Base-by-base conservation (phyloP, 768 basidiomycete species). In the Rhizopogon vesiculosus region DNA sequence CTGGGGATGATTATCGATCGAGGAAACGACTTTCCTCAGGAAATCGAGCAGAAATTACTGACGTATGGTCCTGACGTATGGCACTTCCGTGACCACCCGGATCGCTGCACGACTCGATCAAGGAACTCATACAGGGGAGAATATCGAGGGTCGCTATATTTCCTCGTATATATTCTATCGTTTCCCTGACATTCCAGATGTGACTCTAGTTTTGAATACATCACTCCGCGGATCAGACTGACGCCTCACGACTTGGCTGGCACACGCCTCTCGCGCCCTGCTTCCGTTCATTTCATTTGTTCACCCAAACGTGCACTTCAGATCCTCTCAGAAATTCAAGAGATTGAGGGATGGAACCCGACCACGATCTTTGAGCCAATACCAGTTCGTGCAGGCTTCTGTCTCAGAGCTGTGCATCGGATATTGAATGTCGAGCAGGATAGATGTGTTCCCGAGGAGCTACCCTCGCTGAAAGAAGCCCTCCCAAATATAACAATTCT, bases 1-100 rank as follows among this genome's bases (percentile, higher is more conserved):
- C 66, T 94, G 33, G 90, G 90, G 16, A 93, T 93, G 91, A 80
- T 96, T 53, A 72, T 97, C 43, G 93, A 96, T 71, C 78, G 76
- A 67, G 93, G 94, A 8, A 52, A 72, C 49, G 92, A 95, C 67
- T 94, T 93, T 64, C 86, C 89, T 22, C 59, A 63, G 12, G 60
- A 74, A 19, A 79, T 91, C 29, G 78, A 86, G 64, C 61, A 72
- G 16, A 72, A 72, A 50, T 76, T 93, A 3, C 69, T 82, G 39
- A 63, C 72, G 9, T 92, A 86, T 66, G 93, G 93, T 1, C 44
- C 69, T 33, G 82, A 85, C 45, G 87, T 92, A 80, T 95, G 91
- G 89, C 67, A 82, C 39, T 91, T 85, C 62, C 78, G 93, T 57
- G 76, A 86, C 43, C 77, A 86, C 55, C 65, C 76, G 2, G 69